Evolutionary conservation across 1,284 basidiomycete species (phyloP).

Genomic region (Volvariella surrecta): DNA sequence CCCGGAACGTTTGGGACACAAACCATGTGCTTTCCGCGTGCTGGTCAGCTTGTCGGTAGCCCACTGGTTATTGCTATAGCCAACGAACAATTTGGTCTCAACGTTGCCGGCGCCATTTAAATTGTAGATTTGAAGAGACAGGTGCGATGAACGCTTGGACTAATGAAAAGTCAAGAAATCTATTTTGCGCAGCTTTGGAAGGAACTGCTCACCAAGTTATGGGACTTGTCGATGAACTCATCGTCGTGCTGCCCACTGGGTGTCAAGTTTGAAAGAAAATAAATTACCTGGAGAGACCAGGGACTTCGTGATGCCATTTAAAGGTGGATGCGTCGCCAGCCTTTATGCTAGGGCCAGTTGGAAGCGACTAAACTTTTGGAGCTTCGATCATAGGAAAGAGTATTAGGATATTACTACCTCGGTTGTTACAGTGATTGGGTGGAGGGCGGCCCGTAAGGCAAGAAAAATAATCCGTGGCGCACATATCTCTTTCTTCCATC

Average conservation of each 20-base stretch:
- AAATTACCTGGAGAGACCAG: too few species aligned
- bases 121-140: slow-evolving; percentile 2
- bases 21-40: neutral
- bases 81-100: slow-evolving; percentile 1
- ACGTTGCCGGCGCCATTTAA: neutral
- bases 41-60: slow-evolving; percentile 8
- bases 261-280: too few species aligned
- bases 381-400: neutral
- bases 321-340: too few species aligned
- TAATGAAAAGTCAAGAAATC: neutral
- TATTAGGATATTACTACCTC: neutral
- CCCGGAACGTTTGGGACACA: slow-evolving; percentile 1
- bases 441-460: too few species aligned
- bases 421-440: neutral
- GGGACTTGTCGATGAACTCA: slow-evolving; percentile 3
- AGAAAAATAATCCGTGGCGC: neutral
- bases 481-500: slow-evolving; percentile 10
- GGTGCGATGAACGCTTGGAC: neutral
- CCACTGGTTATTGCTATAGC: slow-evolving; percentile 3
- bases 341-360: too few species aligned
- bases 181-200: too few species aligned
- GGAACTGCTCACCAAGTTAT: slow-evolving; percentile 1
- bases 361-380: too few species aligned
- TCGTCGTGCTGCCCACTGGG: too few species aligned
- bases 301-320: too few species aligned